Evolutionary conservation across 2,329 filamentous ascomycete species (phyloP).

Genomic region (Alternaria solani): DNA sequence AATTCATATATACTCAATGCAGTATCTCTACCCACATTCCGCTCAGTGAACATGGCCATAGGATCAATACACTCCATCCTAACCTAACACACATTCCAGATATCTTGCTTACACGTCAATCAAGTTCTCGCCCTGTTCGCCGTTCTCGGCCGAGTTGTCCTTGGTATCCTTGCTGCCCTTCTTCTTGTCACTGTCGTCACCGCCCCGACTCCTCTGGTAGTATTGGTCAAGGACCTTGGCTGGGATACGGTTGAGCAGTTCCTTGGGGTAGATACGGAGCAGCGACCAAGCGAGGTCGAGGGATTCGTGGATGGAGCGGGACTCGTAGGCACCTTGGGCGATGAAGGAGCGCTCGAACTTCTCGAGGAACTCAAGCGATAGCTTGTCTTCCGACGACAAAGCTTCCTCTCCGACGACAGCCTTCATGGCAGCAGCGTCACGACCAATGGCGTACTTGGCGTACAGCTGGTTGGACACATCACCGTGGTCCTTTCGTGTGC

Average conservation of each 20-base stretch:
- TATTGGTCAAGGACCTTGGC: slow-evolving; percentile 63
- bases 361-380: slow-evolving; percentile 96
- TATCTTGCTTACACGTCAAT: slow-evolving; percentile 46
- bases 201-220: slow-evolving; percentile 56
- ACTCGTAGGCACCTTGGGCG: slow-evolving; percentile 89
- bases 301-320: slow-evolving; percentile 88
- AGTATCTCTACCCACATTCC: slow-evolving; percentile 24
- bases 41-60: slow-evolving; percentile 20
- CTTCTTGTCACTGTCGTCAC: slow-evolving; percentile 49
- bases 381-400: slow-evolving; percentile 92
- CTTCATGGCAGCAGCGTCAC: slow-evolving; percentile 98
- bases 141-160: slow-evolving; percentile 51
- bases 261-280: slow-evolving; percentile 96
- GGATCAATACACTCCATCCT: slow-evolving; percentile 4
- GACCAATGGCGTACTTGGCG: slow-evolving; percentile 98
- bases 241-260: slow-evolving; percentile 85
- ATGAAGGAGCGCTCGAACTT: slow-evolving; percentile 99
- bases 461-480: slow-evolving; percentile 99
- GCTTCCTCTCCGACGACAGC: slow-evolving; percentile 99
- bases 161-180: slow-evolving; percentile 52
- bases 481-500: slow-evolving; percentile 95
- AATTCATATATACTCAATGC: slow-evolving; percentile 33
- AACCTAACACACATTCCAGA: slow-evolving; percentile 9
- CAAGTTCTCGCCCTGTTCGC: slow-evolving; percentile 48
- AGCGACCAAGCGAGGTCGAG: slow-evolving; percentile 96